Base-by-base conservation (phyloP, 345 rosid species). In the Murraya koenigii region DNA sequence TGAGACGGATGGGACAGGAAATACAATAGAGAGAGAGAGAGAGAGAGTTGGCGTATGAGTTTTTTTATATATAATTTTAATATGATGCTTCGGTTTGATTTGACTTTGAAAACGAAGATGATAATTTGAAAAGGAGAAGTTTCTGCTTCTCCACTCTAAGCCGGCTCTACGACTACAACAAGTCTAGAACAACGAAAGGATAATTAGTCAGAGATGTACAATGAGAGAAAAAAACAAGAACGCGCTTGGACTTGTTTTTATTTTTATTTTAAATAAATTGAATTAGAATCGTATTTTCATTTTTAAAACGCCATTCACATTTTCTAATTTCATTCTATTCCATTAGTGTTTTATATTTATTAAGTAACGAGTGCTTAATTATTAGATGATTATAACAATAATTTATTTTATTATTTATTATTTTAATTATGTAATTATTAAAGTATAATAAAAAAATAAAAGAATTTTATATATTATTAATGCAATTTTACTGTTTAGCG, bases 21-120 rank as follows among this genome's bases (percentile, higher is more conserved):
- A 68, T 39, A 25, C 22, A n/a, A n/a, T n/a, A n/a, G n/a, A n/a
- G n/a, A n/a, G n/a, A n/a, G n/a, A n/a, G n/a, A n/a, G n/a, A n/a
- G n/a, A 38, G 30, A 26, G 38, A 17, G 63, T 36, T 23, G 47
- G 69, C 39, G 5, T 32, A 47, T 3, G 76, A 35, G 64, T 35
- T 19, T 7, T 23, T 11, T 10, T 3, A 8, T 3, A 44, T 17
- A 17, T 17, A 17, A 52, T 52, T 17, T 17, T 5, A 52, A 19
- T 19, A 17, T 4, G 22, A 75, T 65, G 71, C 47, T 20, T 2
- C 32, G 22, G 14, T n/a, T 64, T 75, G 70, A 66, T 22, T 61
- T 77, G 78, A 76, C 78, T 66, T 75, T 66, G 54, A 66, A 54
- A 55, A 11, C 0, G 49, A 44, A 44, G 49, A 59, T 4, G 5